These are phyloP conservation scores for Bauhinia variegata DNA, from an alignment of 306 rosid genomes.

Conservation along the genomic window DNA sequence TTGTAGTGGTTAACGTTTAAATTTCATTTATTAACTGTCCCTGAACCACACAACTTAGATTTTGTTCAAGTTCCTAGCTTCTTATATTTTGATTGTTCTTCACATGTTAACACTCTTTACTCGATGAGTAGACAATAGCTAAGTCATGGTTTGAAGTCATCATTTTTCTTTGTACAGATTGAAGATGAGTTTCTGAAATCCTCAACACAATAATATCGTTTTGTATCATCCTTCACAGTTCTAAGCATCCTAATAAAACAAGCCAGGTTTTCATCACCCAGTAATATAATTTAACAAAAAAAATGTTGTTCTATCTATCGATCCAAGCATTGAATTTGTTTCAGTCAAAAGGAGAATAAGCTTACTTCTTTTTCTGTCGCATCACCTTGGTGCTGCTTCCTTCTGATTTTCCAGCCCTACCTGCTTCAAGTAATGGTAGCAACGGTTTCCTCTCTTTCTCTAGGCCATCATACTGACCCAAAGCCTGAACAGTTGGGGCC, in stretches of 20 bases:
- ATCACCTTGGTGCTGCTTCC: conserved; percentile 48
- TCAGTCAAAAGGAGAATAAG: conserved; percentile 16
- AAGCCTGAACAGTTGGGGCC: conserved; percentile 36
- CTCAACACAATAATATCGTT: neutral
- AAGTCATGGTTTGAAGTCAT: too few relatives aligned
- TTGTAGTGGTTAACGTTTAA: neutral
- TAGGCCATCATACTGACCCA: conserved; percentile 46
- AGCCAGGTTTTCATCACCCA: neutral
- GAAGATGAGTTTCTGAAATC: neutral
- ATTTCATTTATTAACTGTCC: neutral
- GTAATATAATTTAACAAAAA: neutral
- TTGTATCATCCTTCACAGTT: neutral
- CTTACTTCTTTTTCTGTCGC: conserved; percentile 64
- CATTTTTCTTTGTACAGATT: too few relatives aligned
- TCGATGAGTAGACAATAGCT: too few relatives aligned
- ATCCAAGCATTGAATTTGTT: neutral
- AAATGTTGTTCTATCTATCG: neutral
- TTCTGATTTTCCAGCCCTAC: conserved; percentile 44
- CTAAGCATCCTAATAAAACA: neutral
- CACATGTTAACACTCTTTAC: too few relatives aligned
- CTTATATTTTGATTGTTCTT: neutral
- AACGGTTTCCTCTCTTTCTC: conserved; percentile 67
- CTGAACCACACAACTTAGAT: neutral
- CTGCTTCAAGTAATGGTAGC: conserved; percentile 38
- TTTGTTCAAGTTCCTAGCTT: neutral